Conservation (phyloP, 2,329 filamentous ascomycete genomes). For the Fusarium heterosporum region DNA sequence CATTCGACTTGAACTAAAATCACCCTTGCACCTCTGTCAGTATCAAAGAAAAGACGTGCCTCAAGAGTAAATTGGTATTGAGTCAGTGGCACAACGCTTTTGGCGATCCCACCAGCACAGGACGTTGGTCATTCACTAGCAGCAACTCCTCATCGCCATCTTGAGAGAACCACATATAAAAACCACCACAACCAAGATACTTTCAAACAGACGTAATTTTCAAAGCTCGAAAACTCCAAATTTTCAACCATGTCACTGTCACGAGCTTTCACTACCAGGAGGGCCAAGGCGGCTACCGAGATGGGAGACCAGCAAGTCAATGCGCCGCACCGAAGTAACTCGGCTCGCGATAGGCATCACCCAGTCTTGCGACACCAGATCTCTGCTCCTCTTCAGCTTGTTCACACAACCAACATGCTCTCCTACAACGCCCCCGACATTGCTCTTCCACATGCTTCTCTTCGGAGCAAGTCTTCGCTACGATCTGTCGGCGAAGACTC, state of each 20-base stretch:
- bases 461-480: constrained; percentile 61
- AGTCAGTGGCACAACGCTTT: constrained; percentile 39
- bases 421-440: constrained; percentile 95
- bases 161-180: constrained; percentile 18
- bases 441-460: constrained; percentile 64
- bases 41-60: constrained; percentile 22
- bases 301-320: constrained; percentile 57
- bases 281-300: constrained; percentile 65
- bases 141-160: constrained; percentile 11
- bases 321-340: constrained; percentile 62
- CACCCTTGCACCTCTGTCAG: constrained; percentile 28
- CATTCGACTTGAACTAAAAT: constrained; percentile 23
- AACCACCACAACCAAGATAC: constrained; percentile 3
- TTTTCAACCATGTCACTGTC: constrained; percentile 64
- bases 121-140: constrained; percentile 12
- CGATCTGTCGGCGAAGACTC: constrained; percentile 73
- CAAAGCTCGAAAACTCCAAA: constrained; percentile 12
- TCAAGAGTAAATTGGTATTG: constrained; percentile 27
- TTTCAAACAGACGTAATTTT: constrained; percentile 12
- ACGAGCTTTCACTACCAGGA: constrained; percentile 78
- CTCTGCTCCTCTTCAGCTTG: constrained; percentile 84
- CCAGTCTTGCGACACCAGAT: constrained; percentile 75
- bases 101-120: constrained; percentile 11
- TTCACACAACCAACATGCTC: constrained; percentile 96
- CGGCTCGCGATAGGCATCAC: constrained; percentile 57